Percentiles rank a stretch among this genome's conserved stretches.
These are phyloP conservation scores for Escallonia rubra DNA, from an alignment of 129 eudicot species.

Conservation along the genomic window DNA sequence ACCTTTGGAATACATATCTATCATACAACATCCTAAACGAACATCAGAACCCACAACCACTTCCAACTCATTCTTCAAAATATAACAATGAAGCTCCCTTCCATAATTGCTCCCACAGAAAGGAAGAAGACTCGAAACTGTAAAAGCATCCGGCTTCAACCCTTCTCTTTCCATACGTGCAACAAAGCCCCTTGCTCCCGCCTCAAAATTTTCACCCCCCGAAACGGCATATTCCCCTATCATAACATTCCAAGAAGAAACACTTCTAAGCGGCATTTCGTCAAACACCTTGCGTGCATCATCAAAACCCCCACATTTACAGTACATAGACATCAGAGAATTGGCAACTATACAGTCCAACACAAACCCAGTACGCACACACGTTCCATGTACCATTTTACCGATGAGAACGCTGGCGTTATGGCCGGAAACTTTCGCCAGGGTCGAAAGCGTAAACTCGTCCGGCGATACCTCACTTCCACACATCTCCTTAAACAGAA, in stretches of 20 bases:
- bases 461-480: constrained; percentile 17
- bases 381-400: constrained; percentile 46
- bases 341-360: constrained; percentile 39
- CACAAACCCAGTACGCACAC: constrained; percentile 32
- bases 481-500: constrained; percentile 35
- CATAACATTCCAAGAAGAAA: constrained; percentile 64
- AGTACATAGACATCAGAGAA: constrained; percentile 53
- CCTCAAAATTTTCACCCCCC: neutral
- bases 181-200: constrained; percentile 24
- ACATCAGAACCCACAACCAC: constrained; percentile 24
- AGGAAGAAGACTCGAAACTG: constrained; percentile 46
- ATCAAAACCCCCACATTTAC: constrained; percentile 31
- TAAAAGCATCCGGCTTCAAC: constrained; percentile 40
- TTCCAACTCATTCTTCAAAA: constrained; percentile 32
- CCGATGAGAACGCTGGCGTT: constrained; percentile 31
- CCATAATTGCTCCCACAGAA: constrained; percentile 43
- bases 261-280: constrained; percentile 66
- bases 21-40: constrained; percentile 49
- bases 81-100: constrained; percentile 57
- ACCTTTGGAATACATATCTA: constrained; percentile 56
- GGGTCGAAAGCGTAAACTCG: constrained; percentile 42
- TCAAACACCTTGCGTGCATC: constrained; percentile 47
- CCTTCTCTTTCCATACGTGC: constrained; percentile 50
- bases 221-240: constrained; percentile 26
- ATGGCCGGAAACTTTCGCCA: constrained; percentile 42